Percentiles rank a stretch among this genome's conserved stretches.
These are phyloP conservation scores for Casuarina glauca DNA, from an alignment of 306 rosid genomes.

Conservation along the genomic window DNA sequence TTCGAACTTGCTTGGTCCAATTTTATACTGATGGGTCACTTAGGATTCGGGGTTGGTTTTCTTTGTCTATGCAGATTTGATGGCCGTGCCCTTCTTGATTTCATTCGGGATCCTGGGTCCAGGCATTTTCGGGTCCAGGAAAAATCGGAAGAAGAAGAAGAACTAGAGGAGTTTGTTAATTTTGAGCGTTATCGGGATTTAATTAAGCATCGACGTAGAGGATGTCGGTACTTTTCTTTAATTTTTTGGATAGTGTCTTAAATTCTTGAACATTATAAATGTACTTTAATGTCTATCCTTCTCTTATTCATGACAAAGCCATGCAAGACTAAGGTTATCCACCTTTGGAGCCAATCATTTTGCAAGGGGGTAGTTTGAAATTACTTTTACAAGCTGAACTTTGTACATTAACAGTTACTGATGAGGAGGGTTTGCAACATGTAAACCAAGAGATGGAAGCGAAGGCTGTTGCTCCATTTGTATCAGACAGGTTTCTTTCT, in stretches of 20 bases:
- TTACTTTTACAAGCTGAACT: constrained; percentile 45
- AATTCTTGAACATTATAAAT: constrained; percentile 36
- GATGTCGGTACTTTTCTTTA: constrained; percentile 99
- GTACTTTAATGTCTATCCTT: constrained; percentile 21
- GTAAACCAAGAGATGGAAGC: constrained; percentile 95
- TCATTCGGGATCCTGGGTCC: constrained; percentile 73
- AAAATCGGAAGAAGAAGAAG: constrained; percentile 94
- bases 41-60: constrained; percentile 6
- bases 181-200: constrained; percentile 99
- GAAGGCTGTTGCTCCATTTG: constrained; percentile 69
- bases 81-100: constrained; percentile 97
- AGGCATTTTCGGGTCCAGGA: constrained; percentile 63
- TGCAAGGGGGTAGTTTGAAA: constrained; percentile 19
- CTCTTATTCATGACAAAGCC: constrained; percentile 30
- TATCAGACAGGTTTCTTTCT: constrained; percentile 57
- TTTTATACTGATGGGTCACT: constrained; percentile 2
- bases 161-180: constrained; percentile 99
- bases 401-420: constrained; percentile 67
- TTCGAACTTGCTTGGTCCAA: background rate
- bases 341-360: constrained; percentile 14
- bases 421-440: constrained; percentile 91
- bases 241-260: constrained; percentile 42
- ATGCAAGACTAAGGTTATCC: constrained; percentile 21
- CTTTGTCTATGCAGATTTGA: constrained; percentile 66
- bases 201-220: constrained; percentile 99